Evolutionary conservation across 352 stramenopile species (phyloP), one percentile per base, ranked within the genome.

Genomic region (Globisporangium alternatum): DNA sequence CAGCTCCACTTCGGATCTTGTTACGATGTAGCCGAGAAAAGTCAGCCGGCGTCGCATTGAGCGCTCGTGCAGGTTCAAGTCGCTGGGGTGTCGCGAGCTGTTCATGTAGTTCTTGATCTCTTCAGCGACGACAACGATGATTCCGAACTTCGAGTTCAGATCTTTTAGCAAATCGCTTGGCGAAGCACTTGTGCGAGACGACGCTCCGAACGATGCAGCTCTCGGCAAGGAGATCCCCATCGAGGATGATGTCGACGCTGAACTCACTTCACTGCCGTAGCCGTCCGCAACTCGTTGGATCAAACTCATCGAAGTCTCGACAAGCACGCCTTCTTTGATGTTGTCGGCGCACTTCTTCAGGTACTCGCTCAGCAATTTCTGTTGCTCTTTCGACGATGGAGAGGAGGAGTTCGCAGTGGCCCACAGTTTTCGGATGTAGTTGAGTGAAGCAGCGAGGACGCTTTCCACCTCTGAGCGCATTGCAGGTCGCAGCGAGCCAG

Each of bases 1-100:
- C 51, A 96, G 57, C 55, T 87, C 81, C 25, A 96, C 64, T 48
- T 90, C 80, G 1, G 82, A 90, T 25, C 84, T 83, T 1, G 80
- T 95, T 30, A 91, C 72, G 17, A 94, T 70, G 62, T 90, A 95
- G 9, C 74, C 75, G 21, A 95, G 76, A 70, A 94, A 95, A 21
- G 66, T 65, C n/a, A 95, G 66, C 1, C 84, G 78, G 28, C 83
- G 84, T 51, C 66, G 48, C 37, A 85, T 75, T 12, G 68, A 52
- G 3, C 44, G 39, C 30, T 64, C 22, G 31, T 70, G 66, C 12
- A n/a, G 19, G 21, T 21, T 61, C 37, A 43, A 61, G 37, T 53
- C 31, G 44, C 41, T 39, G 9, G 25, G 37, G 19, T 30, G n/a
- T 30, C 48, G 64, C 30, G 37, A 54, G n/a, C 33, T 22, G 15